These are phyloP conservation scores for Silene uniflora DNA, from an alignment of 148 eudicot genomes.

Conservation along the genomic window DNA sequence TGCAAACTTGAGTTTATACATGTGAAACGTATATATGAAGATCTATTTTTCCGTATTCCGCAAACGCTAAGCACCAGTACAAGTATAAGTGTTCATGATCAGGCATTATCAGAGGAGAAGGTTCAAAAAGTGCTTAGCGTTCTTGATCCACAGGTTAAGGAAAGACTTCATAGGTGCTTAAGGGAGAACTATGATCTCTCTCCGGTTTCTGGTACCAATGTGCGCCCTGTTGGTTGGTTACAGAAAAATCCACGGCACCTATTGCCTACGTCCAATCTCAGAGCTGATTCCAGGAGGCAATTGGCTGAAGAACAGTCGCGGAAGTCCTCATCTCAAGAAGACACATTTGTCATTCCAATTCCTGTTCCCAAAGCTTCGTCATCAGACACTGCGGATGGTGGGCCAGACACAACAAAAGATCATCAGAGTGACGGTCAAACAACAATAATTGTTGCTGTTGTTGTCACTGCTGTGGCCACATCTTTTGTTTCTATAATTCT, in stretches of 20 bases:
- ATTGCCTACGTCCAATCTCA: slow-evolving; percentile 27
- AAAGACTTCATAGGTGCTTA: slow-evolving; percentile 55
- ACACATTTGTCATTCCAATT: slow-evolving; percentile 13
- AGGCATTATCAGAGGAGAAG: slow-evolving; percentile 31
- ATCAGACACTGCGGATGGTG: slow-evolving; percentile 23
- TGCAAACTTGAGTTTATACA: slow-evolving; percentile 54
- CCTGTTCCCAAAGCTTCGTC: slow-evolving; percentile 21
- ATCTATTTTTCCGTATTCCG: slow-evolving; percentile 30
- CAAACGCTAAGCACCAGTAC: slow-evolving; percentile 19
- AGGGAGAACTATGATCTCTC: slow-evolving; percentile 37
- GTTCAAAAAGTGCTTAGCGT: slow-evolving; percentile 32
- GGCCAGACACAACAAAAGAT: slow-evolving; percentile 23
- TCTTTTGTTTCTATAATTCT: slow-evolving; percentile 43
- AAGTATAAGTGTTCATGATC: slow-evolving; percentile 17
- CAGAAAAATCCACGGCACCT: slow-evolving; percentile 34
- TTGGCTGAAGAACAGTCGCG: slow-evolving; percentile 26
- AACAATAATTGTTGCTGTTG: slow-evolving; percentile 48
- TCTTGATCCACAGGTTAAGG: slow-evolving; percentile 42
- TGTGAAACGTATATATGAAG: slow-evolving; percentile 43
- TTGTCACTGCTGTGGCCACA: slow-evolving; percentile 56
- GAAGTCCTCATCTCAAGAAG: slow-evolving; percentile 29
- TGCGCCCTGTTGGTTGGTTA: slow-evolving; percentile 37
- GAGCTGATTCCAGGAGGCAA: slow-evolving; percentile 33
- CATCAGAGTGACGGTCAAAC: slow-evolving; percentile 19
- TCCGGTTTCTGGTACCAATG: slow-evolving; percentile 43